These are phyloP conservation scores for Dictyophora rubrovolvata DNA, from an alignment of 768 basidiomycete species.

Conservation along the genomic window DNA sequence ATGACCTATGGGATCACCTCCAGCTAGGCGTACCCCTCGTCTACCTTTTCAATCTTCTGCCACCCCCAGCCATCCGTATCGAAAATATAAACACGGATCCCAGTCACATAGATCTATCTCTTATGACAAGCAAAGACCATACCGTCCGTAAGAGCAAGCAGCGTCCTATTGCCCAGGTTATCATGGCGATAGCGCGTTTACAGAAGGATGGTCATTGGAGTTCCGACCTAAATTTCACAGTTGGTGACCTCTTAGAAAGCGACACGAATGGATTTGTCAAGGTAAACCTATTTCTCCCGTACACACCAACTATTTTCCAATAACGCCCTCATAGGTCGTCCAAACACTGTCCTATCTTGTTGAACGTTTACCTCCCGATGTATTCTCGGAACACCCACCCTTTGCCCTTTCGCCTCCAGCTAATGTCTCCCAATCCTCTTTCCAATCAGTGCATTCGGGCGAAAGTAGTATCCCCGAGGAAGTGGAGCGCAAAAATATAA, in stretches of 20 bases:
- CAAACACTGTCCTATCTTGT: conserved; percentile 83
- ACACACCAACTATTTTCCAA: background rate
- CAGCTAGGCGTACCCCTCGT: conserved; percentile 88
- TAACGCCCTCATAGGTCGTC: conserved; percentile 50
- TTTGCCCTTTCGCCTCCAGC: conserved; percentile 41
- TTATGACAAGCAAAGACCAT: conserved; percentile 33
- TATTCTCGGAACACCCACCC: conserved; percentile 49
- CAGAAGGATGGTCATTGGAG: conserved; percentile 49
- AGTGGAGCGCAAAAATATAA: conserved; percentile 61
- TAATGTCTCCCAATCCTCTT: conserved; percentile 29
- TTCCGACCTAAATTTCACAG: conserved; percentile 74
- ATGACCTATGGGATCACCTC: conserved; percentile 90
- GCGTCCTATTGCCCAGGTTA: conserved; percentile 82
- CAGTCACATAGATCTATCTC: conserved; percentile 24
- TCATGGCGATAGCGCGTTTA: conserved; percentile 73
- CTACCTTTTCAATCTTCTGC: conserved; percentile 91
- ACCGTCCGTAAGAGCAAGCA: conserved; percentile 81
- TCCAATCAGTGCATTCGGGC: conserved; percentile 53
- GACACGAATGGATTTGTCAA: conserved; percentile 94
- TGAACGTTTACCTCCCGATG: conserved; percentile 56
- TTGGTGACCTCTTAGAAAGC: conserved; percentile 85
- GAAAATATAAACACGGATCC: conserved; percentile 57
- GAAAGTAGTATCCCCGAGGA: conserved; percentile 40
- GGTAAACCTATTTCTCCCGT: conserved; percentile 35
- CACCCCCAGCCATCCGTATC: conserved; percentile 31